Percentiles rank a stretch among this genome's conserved stretches.
Conservation (phyloP, 225 moss, liverwort and hornwort genomes). For the Neckera pumila region DNA sequence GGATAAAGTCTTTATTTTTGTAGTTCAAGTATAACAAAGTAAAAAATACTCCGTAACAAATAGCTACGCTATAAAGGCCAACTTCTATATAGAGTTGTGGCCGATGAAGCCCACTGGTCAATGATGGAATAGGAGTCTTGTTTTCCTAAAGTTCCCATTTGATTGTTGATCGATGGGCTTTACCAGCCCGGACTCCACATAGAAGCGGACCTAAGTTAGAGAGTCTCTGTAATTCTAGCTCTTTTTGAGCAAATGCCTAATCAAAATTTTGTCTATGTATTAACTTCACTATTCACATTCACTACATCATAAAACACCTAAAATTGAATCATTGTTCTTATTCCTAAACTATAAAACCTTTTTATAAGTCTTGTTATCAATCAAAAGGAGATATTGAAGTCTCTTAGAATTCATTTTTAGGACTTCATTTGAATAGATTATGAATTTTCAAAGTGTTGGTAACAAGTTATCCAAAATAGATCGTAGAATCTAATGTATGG, state of each 20-base stretch:
- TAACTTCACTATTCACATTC: neutral
- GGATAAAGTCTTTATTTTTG: neutral
- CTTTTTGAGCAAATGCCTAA: neutral
- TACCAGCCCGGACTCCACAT: rapidly evolving
- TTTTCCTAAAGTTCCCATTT: too few species aligned
- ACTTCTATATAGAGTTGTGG: too few species aligned
- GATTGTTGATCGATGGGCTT: rapidly evolving
- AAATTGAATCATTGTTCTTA: neutral
- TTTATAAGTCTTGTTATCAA: neutral
- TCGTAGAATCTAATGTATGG: neutral
- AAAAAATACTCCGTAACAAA: neutral
- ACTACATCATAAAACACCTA: neutral
- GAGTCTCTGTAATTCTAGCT: neutral
- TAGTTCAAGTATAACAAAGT: neutral
- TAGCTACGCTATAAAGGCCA: rapidly evolving
- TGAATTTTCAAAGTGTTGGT: neutral
- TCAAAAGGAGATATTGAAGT: neutral
- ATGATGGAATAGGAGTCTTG: rapidly evolving
- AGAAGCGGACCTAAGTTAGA: rapidly evolving
- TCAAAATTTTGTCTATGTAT: neutral
- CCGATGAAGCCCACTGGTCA: rapidly evolving
- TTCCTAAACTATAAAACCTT: neutral
- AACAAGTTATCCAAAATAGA: rapidly evolving
- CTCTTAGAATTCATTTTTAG: neutral
- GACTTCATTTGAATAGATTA: neutral